Percentiles rank a stretch among this genome's conserved stretches.
phyloP scores from a whole-genome alignment of 83 land plant species.

The Picea engelmannii region DNA sequence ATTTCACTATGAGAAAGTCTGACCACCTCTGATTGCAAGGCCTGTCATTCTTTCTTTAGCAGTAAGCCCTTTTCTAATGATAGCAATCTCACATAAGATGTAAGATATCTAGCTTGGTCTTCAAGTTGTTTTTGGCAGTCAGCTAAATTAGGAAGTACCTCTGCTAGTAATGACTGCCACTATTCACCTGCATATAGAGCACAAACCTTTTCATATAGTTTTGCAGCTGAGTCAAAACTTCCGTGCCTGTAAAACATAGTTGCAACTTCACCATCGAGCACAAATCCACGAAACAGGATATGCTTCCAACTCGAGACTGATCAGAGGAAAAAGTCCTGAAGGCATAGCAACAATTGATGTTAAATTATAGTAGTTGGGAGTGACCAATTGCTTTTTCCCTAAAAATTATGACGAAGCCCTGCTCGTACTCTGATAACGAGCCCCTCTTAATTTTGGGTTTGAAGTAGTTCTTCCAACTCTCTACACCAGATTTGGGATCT shows the following conservation, averaged over 20 bases:
- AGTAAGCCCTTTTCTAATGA: constrained; percentile 27
- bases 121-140: constrained; percentile 90
- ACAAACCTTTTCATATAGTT: constrained; percentile 97
- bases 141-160: constrained; percentile 88
- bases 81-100: constrained; percentile 82
- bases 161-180: constrained; percentile 92
- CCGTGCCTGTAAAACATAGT: constrained; percentile 69
- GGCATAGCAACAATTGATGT: too few relatives aligned
- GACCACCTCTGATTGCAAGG: constrained; percentile 86
- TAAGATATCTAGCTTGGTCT: constrained; percentile 89
- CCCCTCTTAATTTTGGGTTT: too few relatives aligned
- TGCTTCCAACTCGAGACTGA: too few relatives aligned
- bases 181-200: constrained; percentile 95
- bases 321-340: too few relatives aligned
- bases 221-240: constrained; percentile 87
- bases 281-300: constrained; percentile 89
- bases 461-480: too few relatives aligned
- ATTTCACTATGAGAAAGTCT: constrained; percentile 86
- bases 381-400: too few relatives aligned
- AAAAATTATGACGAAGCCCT: too few relatives aligned
- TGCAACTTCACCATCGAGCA: constrained; percentile 96
- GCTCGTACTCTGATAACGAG: too few relatives aligned
- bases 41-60: constrained; percentile 66
- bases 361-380: too few relatives aligned
- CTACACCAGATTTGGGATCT: too few relatives aligned